Base-by-base conservation (phyloP, 2,329 filamentous ascomycete genomes). In the Aspergillus cejpii region DNA sequence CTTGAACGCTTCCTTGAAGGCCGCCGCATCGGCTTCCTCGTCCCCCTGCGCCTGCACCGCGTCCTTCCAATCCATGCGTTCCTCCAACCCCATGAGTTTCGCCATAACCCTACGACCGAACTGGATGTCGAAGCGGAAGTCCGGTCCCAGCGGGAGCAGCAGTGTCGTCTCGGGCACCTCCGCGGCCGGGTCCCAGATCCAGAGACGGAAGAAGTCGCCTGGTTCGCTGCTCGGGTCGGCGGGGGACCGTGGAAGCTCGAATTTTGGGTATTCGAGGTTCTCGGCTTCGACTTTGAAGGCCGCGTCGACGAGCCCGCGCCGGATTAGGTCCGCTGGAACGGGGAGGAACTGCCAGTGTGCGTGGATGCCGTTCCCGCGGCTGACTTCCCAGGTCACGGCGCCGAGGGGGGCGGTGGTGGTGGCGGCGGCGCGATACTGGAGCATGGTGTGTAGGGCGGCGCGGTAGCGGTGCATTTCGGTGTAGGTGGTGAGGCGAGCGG, bases 321-420 rank as follows among this genome's bases (percentile, higher is more conserved):
- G 71, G 40, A 95, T 77, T 36, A 87, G 71, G 7, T 84, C 75
- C 0, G 77, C 72, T 0, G 85, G 79, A 0, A 94, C 74, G 1
- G 92, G 88, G 23, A 97, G 71, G 55, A 94, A 85, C 67, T 98
- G 94, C 92, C 90, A 96, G 61, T 97, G 91, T 1, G 84, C 77
- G 63, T 98, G 92, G 44, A 97, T 82, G 43, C 92, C 88, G 41
- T 79, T 78, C 3, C 75, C 75, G 40, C 89, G 83, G 61, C 83
- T 91, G 57, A 98, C 90, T 68, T 97, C 92, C 81, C 88, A 98
- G 0, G 88, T 92, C 1, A 97, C 85, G 2, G 83, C 79, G 12
- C 91, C 92, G 1, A 96, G 79, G 65, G 69, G 12, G 73, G 69
- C 58, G 7, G 62, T 61, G 19, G 69, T 63, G 39, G 69, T n/a